A percentile compares a stretch with the other conserved stretches of the same genome.
Evolutionary conservation across 2,329 filamentous ascomycete genomes (phyloP).

Genomic region (Diaporthe longicolla): DNA sequence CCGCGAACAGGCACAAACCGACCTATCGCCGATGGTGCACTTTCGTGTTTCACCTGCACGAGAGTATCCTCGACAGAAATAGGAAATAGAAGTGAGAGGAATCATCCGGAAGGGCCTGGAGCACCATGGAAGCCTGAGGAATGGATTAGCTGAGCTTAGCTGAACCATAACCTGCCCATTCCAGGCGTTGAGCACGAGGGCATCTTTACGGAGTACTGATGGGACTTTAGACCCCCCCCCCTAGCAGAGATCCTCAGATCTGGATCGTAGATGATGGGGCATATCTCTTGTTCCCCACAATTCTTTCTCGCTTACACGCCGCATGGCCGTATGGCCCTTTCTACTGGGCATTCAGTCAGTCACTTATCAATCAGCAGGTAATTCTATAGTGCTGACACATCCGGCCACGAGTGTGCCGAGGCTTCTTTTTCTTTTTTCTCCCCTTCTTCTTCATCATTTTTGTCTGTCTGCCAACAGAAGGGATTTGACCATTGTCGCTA

Average conservation of each 20-base stretch:
- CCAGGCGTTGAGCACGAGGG: neutral
- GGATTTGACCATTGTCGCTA: neutral
- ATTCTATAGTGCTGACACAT: slow-evolving; percentile 14
- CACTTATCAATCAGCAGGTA: neutral
- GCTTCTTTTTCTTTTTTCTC: neutral
- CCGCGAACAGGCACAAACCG: neutral
- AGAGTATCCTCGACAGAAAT: neutral
- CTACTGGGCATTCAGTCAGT: neutral
- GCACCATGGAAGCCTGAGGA: slow-evolving; percentile 11
- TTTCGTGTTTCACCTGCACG: slow-evolving; percentile 16
- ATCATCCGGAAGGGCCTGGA: neutral
- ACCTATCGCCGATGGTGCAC: slow-evolving; percentile 28
- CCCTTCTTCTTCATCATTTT: too few species aligned
- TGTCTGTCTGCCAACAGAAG: neutral
- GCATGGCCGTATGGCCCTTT: too few species aligned
- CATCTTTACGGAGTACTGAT: too few species aligned
- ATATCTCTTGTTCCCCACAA: slow-evolving; percentile 8
- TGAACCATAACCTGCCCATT: neutral
- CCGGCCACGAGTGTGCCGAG: slow-evolving; percentile 4
- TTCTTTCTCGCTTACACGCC: too few species aligned
- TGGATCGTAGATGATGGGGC: slow-evolving; percentile 20
- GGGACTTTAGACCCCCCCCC: neutral
- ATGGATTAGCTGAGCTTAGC: slow-evolving; percentile 4
- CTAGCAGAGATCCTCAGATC: slow-evolving; percentile 22
- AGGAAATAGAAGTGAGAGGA: slow-evolving; percentile 18